These are phyloP conservation scores for Fusarium sp. DNA, from an alignment of 2,329 filamentous ascomycete species.

Conservation along the genomic window DNA sequence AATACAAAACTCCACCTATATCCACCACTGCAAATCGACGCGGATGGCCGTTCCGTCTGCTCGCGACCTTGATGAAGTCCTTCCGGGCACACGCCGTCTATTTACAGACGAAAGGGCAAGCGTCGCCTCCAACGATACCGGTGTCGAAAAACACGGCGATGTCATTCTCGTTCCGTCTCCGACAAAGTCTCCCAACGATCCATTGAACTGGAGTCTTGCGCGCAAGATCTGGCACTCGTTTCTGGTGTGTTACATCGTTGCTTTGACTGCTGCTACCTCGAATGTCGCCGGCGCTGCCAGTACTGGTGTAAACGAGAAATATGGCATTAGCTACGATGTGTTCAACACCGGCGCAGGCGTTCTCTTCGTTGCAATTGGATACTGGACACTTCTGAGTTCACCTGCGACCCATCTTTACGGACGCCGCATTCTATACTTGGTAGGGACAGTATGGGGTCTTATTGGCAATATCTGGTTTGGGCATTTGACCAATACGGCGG, in stretches of 20 bases:
- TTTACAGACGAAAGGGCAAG: slow-evolving; percentile 45
- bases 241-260: slow-evolving; percentile 64
- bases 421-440: slow-evolving; percentile 63
- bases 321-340: slow-evolving; percentile 62
- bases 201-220: slow-evolving; percentile 60
- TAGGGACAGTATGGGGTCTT: slow-evolving; percentile 61
- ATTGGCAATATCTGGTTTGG: slow-evolving; percentile 67
- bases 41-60: slow-evolving; percentile 38
- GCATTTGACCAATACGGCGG: slow-evolving; percentile 53
- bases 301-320: slow-evolving; percentile 60
- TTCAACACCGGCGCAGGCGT: slow-evolving; percentile 69
- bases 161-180: slow-evolving; percentile 65
- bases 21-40: neutral
- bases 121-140: slow-evolving; percentile 35
- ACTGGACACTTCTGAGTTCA: slow-evolving; percentile 64
- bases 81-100: slow-evolving; percentile 48
- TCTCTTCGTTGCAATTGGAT: slow-evolving; percentile 66
- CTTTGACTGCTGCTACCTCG: slow-evolving; percentile 65
- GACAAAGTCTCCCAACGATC: slow-evolving; percentile 63
- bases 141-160: slow-evolving; percentile 51
- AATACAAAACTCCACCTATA: slow-evolving; percentile 5
- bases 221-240: slow-evolving; percentile 63
- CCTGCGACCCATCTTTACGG: slow-evolving; percentile 66
- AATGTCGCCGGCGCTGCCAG: slow-evolving; percentile 66
- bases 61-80: slow-evolving; percentile 40